Percentiles rank a stretch among this genome's conserved stretches.
phyloP scores from a whole-genome alignment of 768 basidiomycete genomes.

The Xerocomellus amylosporus region DNA sequence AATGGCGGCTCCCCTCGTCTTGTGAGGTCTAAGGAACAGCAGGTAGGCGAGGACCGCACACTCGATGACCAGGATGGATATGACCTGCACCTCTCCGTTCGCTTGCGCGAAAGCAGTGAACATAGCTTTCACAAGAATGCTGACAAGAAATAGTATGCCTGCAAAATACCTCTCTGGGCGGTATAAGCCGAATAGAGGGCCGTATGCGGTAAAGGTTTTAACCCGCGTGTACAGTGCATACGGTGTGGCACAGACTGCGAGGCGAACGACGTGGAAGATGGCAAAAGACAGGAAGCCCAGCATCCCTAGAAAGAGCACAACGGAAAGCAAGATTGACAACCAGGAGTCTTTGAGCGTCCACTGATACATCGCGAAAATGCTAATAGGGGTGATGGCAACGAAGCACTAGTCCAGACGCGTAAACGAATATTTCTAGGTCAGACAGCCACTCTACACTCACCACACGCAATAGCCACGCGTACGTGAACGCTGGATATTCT shows the following conservation, averaged over 20 bases:
- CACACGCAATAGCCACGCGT: constrained; percentile 63
- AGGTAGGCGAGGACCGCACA: constrained; percentile 51
- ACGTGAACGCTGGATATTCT: constrained; percentile 46
- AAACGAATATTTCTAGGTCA: background rate
- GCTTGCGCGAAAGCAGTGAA: constrained; percentile 65
- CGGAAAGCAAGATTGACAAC: constrained; percentile 78
- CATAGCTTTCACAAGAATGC: constrained; percentile 63
- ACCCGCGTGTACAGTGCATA: constrained; percentile 38
- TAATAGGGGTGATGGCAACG: constrained; percentile 63
- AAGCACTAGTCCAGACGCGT: constrained; percentile 44
- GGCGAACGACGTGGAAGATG: constrained; percentile 46
- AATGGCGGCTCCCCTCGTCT: constrained; percentile 67
- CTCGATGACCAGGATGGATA: constrained; percentile 66
- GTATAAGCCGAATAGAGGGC: constrained; percentile 66
- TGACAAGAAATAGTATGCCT: constrained; percentile 53
- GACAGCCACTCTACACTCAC: constrained; percentile 42
- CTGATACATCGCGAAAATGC: constrained; percentile 82
- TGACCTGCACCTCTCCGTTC: constrained; percentile 66
- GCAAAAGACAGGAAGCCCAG: constrained; percentile 48
- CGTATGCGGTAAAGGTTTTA: constrained; percentile 40
- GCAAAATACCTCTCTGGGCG: constrained; percentile 67
- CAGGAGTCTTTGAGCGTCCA: constrained; percentile 91
- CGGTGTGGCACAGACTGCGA: constrained; percentile 40
- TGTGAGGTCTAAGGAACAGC: constrained; percentile 58
- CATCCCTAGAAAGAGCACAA: constrained; percentile 58